Conservation (phyloP, 495 filamentous ascomycete genomes). For the Polyplosphaeria fusca region DNA sequence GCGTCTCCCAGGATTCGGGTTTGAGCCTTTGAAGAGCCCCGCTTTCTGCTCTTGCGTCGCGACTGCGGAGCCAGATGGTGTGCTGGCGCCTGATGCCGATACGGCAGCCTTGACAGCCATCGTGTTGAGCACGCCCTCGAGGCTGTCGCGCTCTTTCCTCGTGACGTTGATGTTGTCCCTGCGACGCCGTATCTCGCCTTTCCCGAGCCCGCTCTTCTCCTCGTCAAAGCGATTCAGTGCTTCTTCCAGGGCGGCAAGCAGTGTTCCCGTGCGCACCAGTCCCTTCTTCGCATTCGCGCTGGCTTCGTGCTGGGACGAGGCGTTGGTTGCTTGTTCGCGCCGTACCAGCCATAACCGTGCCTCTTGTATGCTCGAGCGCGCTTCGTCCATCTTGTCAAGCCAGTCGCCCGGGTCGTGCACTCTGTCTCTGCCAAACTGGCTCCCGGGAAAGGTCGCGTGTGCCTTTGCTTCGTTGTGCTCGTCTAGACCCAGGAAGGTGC, state of each 20-base stretch:
- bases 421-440: conserved; percentile 40
- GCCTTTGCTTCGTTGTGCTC: conserved; percentile 46
- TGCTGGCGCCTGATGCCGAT: background rate
- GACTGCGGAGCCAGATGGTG: conserved; percentile 32
- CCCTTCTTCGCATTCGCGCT: conserved; percentile 76
- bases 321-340: conserved; percentile 69
- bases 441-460: conserved; percentile 42
- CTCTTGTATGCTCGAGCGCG: conserved; percentile 80
- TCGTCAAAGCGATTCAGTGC: conserved; percentile 59
- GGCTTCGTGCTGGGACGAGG: conserved; percentile 70
- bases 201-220: conserved; percentile 56
- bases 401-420: conserved; percentile 70
- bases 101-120: conserved; percentile 56
- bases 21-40: conserved; percentile 46
- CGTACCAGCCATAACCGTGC: conserved; percentile 70
- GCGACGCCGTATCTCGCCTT: conserved; percentile 81
- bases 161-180: conserved; percentile 75
- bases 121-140: conserved; percentile 75
- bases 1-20: conserved; percentile 49
- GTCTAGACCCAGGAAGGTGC: conserved; percentile 75
- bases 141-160: conserved; percentile 76
- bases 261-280: conserved; percentile 67
- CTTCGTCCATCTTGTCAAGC: conserved; percentile 79
- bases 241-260: conserved; percentile 66
- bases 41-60: conserved; percentile 47